Evolutionary conservation across 129 eudicot genomes (phyloP), one percentile per base, ranked within the genome.

Genomic region (Centaurea solstitialis): DNA sequence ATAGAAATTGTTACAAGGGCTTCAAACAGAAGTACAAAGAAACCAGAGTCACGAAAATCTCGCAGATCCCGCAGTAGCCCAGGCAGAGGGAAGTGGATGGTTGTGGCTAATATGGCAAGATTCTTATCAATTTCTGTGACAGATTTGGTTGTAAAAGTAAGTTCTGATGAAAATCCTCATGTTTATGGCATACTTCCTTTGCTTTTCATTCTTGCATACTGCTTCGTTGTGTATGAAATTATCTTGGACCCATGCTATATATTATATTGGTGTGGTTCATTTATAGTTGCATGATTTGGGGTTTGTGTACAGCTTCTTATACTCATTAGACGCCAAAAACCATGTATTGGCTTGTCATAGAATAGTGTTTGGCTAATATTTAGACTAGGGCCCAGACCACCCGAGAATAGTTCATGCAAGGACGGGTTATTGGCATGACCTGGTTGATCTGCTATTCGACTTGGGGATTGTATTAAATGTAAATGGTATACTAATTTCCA

Each of bases 41-140:
- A 89, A 80, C 68, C 88, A 22, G 83, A 80, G 86, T 86, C 91
- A 53, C 76, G 75, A 39, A 92, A 85, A 82, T 81, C 97, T 69
- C 93, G 87, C 64, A 82, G 64, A 23, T 78, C 89, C 41, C 80
- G 87, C 79, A 84, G 85, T 79, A 86, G 72, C 74, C 88, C 97
- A 74, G 97, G 99, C 83, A 85, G 89, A 88, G 99, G 99, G 61
- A 91, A 89, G 88, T 95, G 97, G 98, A 91, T 89, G 94, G 92
- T 93, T 73, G 89, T 92, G 83, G 99, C 93, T 77, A 95, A 91
- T 69, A 82, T 95, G 84, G 98, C 97, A 62, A 91, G 98, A 77
- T 95, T 92, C 84, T 83, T 95, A 82, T 95, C 99, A 20, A 81
- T 95, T 66, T 88, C 93, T 41, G 80, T 95, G 74, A 87, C 98